Percentiles rank a stretch among this genome's conserved stretches.
These are phyloP conservation scores for Xylaria sp. DNA, from an alignment of 2,329 filamentous ascomycete genomes.

Conservation along the genomic window DNA sequence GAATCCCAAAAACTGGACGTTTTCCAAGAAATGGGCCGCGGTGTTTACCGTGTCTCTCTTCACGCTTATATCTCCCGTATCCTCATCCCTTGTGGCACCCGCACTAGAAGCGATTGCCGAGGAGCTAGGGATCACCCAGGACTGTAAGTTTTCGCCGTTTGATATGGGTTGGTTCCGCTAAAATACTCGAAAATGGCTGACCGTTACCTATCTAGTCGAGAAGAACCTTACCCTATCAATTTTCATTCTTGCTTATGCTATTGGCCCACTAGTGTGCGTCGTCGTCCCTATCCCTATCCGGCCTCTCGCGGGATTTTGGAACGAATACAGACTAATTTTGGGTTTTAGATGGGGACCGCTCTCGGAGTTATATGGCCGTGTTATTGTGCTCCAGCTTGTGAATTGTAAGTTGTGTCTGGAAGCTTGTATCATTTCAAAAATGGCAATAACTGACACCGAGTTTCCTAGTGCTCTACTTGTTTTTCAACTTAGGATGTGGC, in stretches of 20 bases:
- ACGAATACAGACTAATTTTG: conserved; percentile 1
- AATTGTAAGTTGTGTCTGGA: too few species aligned
- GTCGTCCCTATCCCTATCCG: neutral
- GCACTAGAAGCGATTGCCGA: conserved; percentile 55
- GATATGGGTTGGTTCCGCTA: neutral
- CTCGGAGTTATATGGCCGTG: conserved; percentile 61
- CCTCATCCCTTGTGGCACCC: conserved; percentile 63
- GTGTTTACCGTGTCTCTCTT: conserved; percentile 61
- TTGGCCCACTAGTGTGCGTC: conserved; percentile 54
- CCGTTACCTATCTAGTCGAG: conserved; percentile 39
- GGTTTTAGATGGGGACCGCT: conserved; percentile 50
- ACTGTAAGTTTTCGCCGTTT: conserved; percentile 35
- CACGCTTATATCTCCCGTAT: conserved; percentile 65
- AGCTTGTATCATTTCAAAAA: too few species aligned
- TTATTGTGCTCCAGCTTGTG: conserved; percentile 57
- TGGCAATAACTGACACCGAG: too few species aligned
- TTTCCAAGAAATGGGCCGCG: conserved; percentile 61
- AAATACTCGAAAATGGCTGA: conserved; percentile 1
- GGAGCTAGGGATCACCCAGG: conserved; percentile 57
- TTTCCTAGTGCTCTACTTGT: conserved; percentile 51
- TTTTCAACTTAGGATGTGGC: conserved; percentile 66
- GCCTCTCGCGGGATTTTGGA: neutral
- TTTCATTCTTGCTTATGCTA: conserved; percentile 59
- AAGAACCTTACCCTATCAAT: conserved; percentile 53
- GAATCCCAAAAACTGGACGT: conserved; percentile 62